Evolutionary conservation across 306 rosid genomes (phyloP), one percentile per base, ranked within the genome.

Genomic region (Prunus armeniaca): DNA sequence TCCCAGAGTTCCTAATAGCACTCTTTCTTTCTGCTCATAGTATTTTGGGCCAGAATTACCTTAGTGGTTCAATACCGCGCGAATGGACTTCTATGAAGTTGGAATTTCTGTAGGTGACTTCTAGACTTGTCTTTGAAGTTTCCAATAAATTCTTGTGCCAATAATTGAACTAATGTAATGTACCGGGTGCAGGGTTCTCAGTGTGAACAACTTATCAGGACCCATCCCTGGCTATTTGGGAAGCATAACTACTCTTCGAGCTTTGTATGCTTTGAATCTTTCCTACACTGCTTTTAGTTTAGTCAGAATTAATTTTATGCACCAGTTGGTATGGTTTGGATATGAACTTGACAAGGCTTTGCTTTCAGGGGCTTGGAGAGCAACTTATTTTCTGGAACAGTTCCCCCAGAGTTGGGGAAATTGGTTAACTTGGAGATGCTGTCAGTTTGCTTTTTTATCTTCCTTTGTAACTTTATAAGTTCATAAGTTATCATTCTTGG

Each of bases 201-300:
- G 54, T 13, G 81, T 32, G 56, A 83, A 83, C 80, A 79, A 79
- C 24, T 56, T 83, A 24, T 64, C 83, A 0, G 86, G 86, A 65
- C 63, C 75, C 6, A 75, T 83, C 30, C 78, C 86, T 18, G n/a
- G n/a, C 75, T 75, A 45, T 25, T 72, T 83, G 61, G 80, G 80
- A 50, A 79, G 28, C 74, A 71, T 79, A 47, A 74, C 78, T n/a
- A 64, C 78, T 50, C 86, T 83, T 56, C 11, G 1, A 75, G 18
- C n/a, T 7, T 6, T 83, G 86, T 75, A 82, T 52, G 80, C 57
- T 54, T 30, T 5, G 12, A 6, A 15, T 19, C n/a, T 65, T 12
- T 70, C 67, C 38, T 52, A 10, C 7, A 9, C 6, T 15, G 0
- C 24, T 54, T 30, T 65, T 50, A 28, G 13, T n/a, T 38, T 17